A percentile compares a stretch with the other conserved stretches of the same genome.
Conservation (phyloP, 1,284 basidiomycete species). For the Coniferiporia sulphurascens region DNA sequence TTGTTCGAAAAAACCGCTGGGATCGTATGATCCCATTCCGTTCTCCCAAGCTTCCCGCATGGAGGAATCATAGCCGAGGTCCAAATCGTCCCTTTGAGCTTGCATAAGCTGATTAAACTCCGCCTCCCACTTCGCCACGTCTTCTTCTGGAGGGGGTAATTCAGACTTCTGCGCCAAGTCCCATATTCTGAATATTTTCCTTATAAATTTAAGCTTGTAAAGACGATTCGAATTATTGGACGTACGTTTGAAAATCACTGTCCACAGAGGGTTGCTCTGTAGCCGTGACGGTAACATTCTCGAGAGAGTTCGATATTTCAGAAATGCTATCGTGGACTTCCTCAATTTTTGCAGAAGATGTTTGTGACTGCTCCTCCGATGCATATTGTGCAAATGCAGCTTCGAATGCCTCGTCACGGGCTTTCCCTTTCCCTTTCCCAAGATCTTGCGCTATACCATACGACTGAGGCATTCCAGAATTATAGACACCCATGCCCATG, state of each 20-base stretch:
- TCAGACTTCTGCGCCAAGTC: constrained; percentile 54
- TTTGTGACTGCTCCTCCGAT: constrained; percentile 39
- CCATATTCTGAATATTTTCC: constrained; percentile 44
- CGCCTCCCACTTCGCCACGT: constrained; percentile 83
- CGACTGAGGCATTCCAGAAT: constrained; percentile 27
- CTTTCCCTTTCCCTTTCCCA: constrained; percentile 67
- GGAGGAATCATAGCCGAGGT: constrained; percentile 50
- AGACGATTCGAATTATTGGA: constrained; percentile 14
- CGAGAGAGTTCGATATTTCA: constrained; percentile 38
- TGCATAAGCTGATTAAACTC: constrained; percentile 82
- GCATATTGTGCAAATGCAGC: constrained; percentile 65
- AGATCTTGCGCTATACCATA: constrained; percentile 27
- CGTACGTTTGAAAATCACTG: neutral
- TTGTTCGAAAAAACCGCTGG: constrained; percentile 30
- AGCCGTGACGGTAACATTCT: constrained; percentile 29
- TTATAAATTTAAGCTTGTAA: constrained; percentile 1
- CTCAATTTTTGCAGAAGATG: constrained; percentile 46
- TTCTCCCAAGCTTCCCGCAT: constrained; percentile 65
- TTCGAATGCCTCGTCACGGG: constrained; percentile 72
- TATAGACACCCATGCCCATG: constrained; percentile 28
- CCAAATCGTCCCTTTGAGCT: constrained; percentile 56
- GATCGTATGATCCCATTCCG: constrained; percentile 41
- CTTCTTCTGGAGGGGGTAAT: constrained; percentile 51
- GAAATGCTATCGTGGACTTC: constrained; percentile 45
- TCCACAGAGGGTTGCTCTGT: neutral